Evolutionary conservation across 2,329 filamentous ascomycete genomes (phyloP).

Genomic region (Monilinia laxa): DNA sequence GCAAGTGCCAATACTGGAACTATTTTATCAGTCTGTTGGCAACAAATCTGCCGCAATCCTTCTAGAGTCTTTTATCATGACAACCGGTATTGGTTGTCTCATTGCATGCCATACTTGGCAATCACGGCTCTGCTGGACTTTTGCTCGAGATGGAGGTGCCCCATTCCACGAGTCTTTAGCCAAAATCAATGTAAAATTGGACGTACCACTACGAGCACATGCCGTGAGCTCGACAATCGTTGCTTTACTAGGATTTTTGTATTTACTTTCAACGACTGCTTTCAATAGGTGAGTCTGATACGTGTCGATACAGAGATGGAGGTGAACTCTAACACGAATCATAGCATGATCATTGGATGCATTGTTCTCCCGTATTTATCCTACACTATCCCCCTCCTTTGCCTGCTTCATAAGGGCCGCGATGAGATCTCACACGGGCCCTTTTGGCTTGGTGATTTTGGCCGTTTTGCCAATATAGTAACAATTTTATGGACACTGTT

Average conservation of each 20-base stretch:
- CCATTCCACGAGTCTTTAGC: conserved; percentile 15
- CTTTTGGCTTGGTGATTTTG: conserved; percentile 58
- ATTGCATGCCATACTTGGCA: conserved; percentile 20
- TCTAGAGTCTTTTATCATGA: conserved; percentile 20
- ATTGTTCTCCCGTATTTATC: conserved; percentile 22
- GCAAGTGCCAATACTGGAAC: conserved; percentile 15
- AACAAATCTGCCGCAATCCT: conserved; percentile 6
- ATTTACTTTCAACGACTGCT: conserved; percentile 21
- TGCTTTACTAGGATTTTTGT: conserved; percentile 13
- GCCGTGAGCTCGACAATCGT: conserved; percentile 17
- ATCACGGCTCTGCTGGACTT: conserved; percentile 24
- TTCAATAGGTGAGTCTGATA: conserved; percentile 18
- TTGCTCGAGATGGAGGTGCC: conserved; percentile 24
- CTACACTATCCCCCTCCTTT: conserved; percentile 29
- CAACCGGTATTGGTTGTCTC: conserved; percentile 15
- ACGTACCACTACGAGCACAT: conserved; percentile 24
- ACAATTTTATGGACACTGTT: conserved; percentile 57
- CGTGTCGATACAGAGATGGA: neutral
- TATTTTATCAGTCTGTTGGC: conserved; percentile 17
- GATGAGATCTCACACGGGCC: conserved; percentile 58
- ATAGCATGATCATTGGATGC: conserved; percentile 21
- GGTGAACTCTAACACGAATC: neutral
- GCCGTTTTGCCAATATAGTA: conserved; percentile 58
- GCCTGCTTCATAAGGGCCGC: conserved; percentile 41
- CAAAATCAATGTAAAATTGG: conserved; percentile 14